Evolutionary conservation across 2,329 filamentous ascomycete genomes (phyloP), one percentile per base, ranked within the genome.

Genomic region (Orbilia brochopaga): DNA sequence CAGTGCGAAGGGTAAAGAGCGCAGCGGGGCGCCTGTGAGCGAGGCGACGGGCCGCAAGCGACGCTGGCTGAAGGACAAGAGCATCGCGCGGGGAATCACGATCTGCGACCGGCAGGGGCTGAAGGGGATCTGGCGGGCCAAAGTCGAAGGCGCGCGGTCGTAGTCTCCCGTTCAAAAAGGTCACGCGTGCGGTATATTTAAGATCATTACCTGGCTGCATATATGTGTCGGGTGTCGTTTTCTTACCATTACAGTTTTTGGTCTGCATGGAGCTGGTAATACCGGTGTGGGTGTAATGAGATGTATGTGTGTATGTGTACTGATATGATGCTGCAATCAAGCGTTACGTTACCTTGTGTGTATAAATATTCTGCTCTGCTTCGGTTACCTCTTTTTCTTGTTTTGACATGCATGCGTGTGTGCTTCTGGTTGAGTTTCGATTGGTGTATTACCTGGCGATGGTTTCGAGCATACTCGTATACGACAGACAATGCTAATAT

Each of bases 51-150:
- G 66, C 5, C 37, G 66, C 27, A 70, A 70, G 54, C 64, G 66
- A 52, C 59, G 66, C 27, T 70, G 66, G 66, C 63, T 70, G 66
- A 70, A 70, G 32, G 66, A 70, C 59, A 64, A 56, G 54, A 70
- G 24, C 46, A 23, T 70, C 1, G 66, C 59, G 4, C 54, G 42
- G 23, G 59, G 66, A 1, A 70, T 70, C 19, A 70, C 66, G 2
- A 70, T 70, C 19, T 70, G 66, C 46, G 66, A 70, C 35, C 58
- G 66, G 19, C 66, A 70, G 21, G 66, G 66, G 7, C 27, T 70
- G 27, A 70, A 70, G 66, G 66, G 66, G 8, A 70, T 70, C 37
- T 70, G 66, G 66, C 58, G 66, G 11, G 59, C 66, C 23, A 70
- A 70, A 19, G 54, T 70, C 11, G 66, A 70, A 23, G 66, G 66